A percentile compares a stretch with the other conserved stretches of the same genome.
Conservation (phyloP, 2,329 filamentous ascomycete species). For the Epichloe uncinata region DNA sequence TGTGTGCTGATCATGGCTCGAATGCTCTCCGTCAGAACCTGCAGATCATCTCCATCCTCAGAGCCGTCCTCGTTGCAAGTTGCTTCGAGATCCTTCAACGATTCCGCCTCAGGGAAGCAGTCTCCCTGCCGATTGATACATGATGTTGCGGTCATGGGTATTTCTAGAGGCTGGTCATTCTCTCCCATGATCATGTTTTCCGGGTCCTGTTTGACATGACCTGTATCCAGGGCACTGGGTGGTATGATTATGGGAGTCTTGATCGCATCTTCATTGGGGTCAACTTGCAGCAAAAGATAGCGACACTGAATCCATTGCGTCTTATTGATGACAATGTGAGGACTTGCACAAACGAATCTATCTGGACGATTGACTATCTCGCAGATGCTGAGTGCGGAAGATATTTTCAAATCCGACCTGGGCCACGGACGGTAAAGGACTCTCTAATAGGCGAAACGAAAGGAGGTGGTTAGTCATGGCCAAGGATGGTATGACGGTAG, state of each 20-base stretch:
- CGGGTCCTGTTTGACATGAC: conserved; percentile 17
- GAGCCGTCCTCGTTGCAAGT: neutral
- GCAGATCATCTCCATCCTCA: conserved; percentile 2
- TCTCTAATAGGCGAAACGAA: neutral
- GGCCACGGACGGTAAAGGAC: conserved; percentile 38
- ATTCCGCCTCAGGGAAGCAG: neutral
- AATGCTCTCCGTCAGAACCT: neutral
- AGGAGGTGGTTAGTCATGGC: neutral
- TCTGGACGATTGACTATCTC: conserved; percentile 67
- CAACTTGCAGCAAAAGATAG: conserved; percentile 52
- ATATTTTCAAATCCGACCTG: conserved; percentile 48
- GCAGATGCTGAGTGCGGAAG: conserved; percentile 56
- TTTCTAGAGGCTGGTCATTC: neutral
- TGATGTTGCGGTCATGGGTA: conserved; percentile 18
- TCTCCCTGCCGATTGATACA: neutral
- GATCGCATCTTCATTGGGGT: conserved; percentile 4
- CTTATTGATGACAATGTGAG: conserved; percentile 60
- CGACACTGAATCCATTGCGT: conserved; percentile 83
- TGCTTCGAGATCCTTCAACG: neutral
- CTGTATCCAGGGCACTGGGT: neutral
- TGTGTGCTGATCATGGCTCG: neutral
- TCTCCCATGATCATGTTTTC: conserved; percentile 5
- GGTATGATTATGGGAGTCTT: conserved; percentile 7
- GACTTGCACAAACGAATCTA: conserved; percentile 40
- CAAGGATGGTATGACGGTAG: neutral